Base-by-base conservation (phyloP, 2,329 filamentous ascomycete species). In the Arachnomyces sp. region DNA sequence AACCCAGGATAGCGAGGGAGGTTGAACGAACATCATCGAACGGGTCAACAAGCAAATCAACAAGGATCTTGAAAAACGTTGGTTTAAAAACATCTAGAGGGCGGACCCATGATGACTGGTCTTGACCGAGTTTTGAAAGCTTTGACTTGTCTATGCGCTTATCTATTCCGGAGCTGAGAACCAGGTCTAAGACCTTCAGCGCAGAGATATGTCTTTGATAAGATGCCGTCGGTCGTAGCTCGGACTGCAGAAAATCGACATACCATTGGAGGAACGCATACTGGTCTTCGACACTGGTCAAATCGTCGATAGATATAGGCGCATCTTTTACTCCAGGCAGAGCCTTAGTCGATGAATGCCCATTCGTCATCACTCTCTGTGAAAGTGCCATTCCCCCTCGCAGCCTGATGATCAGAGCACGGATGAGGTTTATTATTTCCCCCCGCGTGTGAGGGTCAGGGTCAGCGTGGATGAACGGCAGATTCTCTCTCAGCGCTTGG, bases 141-240 rank as follows among this genome's bases (percentile, higher is more conserved):
- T 56, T 48, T 1, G 55, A n/a, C n/a, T 43, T 6, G 51, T 41
- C 3, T 61, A 74, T 58, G 4, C 58, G 56, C 7, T 67, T 54
- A 45, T 83, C 82, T n/a, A 82, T 66, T 18, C 83, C 82, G 31
- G 82, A 77, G 43, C 76, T 76, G 4, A 88, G 61, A n/a, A 90
- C 66, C 38, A 82, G 71, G 1, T 68, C 68, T 18, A 90, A 63
- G 1, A 82, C 79, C 53, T 81, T 87, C 4, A 96, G 61, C 2
- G 86, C 79, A 2, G 84, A 84, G 34, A 89, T 84, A 50, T 94
- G 90, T 5, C 88, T 77, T 57, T 94, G 89, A 55, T 96, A 98
- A 8, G 89, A 92, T 12, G 85, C 79, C 1, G 83, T 89, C 2
- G 88, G 81, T 2, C 78, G 74, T 15, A 98, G 66, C 52, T 96